phyloP scores from a whole-genome alignment of 768 basidiomycete genomes.

The Auricularia sp. region DNA sequence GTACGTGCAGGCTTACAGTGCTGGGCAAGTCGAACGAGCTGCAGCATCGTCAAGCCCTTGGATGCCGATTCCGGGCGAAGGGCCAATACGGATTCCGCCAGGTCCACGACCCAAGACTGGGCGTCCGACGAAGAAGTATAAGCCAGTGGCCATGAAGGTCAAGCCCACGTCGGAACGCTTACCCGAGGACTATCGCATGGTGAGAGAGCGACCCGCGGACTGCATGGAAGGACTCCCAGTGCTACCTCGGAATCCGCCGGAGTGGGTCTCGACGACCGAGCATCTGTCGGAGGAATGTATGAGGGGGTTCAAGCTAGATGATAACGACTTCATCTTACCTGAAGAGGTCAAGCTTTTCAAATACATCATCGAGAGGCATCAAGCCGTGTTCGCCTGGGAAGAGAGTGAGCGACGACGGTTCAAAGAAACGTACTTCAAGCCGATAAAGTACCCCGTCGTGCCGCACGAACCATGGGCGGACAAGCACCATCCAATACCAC shows the following conservation, averaged over 20 bases:
- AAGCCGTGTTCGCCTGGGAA: conserved; percentile 8
- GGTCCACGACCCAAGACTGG: too few relatives aligned
- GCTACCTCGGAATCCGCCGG: neutral
- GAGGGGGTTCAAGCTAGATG: neutral
- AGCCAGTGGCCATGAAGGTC: neutral
- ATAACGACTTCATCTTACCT: neutral
- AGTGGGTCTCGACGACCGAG: neutral
- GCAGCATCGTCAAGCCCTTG: too few relatives aligned
- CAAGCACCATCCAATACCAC: conserved; percentile 26
- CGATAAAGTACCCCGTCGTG: conserved; percentile 26
- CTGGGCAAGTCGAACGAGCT: too few relatives aligned
- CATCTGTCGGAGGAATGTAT: neutral
- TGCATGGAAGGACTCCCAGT: neutral
- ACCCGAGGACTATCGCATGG: neutral
- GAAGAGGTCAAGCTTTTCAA: neutral
- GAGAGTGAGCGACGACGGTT: conserved; percentile 3
- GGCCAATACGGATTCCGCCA: too few relatives aligned
- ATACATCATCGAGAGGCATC: neutral
- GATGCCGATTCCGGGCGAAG: too few relatives aligned
- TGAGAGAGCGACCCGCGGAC: neutral
- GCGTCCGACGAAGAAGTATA: neutral
- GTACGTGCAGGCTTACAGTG: too few relatives aligned
- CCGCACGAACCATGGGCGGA: conserved; percentile 29
- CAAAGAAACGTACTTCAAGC: conserved; percentile 18
- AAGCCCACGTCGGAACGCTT: neutral